These are phyloP conservation scores for Solanum bukasovii DNA, from an alignment of 257 asterid genomes.

Conservation along the genomic window DNA sequence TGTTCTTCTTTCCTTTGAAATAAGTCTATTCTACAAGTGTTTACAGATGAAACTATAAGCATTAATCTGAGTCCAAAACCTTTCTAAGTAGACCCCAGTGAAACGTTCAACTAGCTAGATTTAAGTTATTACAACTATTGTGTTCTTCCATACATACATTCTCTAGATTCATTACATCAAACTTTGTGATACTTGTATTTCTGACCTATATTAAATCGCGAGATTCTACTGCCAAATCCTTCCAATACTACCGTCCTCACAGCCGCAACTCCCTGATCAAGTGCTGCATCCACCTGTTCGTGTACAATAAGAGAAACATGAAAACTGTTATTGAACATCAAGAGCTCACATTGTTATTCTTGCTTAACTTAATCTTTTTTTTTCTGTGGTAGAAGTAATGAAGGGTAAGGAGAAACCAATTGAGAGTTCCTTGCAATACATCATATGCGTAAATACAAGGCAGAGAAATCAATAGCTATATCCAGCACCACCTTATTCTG, in stretches of 20 bases:
- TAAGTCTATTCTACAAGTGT: no score
- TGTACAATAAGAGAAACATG: neutral
- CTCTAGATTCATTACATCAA: slow-evolving; percentile 10
- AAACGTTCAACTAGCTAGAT: neutral
- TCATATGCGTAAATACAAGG: neutral
- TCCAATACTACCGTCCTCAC: slow-evolving; percentile 50
- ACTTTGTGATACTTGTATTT: slow-evolving; percentile 80
- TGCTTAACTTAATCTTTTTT: neutral
- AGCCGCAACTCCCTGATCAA: slow-evolving; percentile 83
- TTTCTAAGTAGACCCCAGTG: neutral
- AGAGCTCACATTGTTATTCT: neutral
- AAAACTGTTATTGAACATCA: neutral
- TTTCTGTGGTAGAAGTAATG: neutral
- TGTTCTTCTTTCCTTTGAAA: no score
- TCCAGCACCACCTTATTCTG: neutral
- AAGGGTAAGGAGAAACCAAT: neutral
- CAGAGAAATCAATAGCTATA: neutral
- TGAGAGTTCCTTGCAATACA: neutral
- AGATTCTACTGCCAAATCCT: slow-evolving; percentile 66
- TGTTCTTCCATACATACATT: neutral
- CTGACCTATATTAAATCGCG: slow-evolving; percentile 87
- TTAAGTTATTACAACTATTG: no score
- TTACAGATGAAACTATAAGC: no score
- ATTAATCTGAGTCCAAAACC: no score
- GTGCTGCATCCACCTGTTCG: slow-evolving; percentile 65